Evolutionary conservation across 208 protist genomes (phyloP).

Genomic region (Trypanosoma boissoni): DNA sequence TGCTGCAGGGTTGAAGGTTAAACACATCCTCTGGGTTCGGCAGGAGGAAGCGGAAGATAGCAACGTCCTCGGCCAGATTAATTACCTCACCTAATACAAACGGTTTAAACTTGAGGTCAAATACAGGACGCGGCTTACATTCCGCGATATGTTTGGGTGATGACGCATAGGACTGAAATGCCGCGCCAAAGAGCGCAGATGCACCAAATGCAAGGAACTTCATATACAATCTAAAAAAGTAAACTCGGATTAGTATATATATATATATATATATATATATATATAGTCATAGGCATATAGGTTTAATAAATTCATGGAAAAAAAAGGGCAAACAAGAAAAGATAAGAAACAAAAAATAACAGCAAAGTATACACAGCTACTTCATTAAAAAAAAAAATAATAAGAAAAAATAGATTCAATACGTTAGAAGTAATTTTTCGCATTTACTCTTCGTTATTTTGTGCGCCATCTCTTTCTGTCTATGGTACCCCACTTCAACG

Average conservation of each 20-base stretch:
- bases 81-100: conserved; percentile 86
- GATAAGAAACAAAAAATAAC: neutral
- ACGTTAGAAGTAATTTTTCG: too few species aligned
- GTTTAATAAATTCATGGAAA: neutral
- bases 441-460: too few species aligned
- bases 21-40: conserved; percentile 61
- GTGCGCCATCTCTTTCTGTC: too few species aligned
- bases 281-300: neutral
- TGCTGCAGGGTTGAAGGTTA: conserved; percentile 75
- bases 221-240: conserved; percentile 7
- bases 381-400: too few species aligned
- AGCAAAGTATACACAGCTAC: too few species aligned
- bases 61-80: conserved; percentile 82
- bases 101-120: conserved; percentile 69
- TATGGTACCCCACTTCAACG: too few species aligned
- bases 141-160: conserved; percentile 37
- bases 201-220: conserved; percentile 59
- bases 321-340: conserved; percentile 6
- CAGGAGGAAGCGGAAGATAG: conserved; percentile 86
- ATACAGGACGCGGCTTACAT: conserved; percentile 39
- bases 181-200: conserved; percentile 43
- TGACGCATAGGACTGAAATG: conserved; percentile 52
- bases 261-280: conserved; percentile 11
- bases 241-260: neutral
- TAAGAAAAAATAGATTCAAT: too few species aligned